Conservation (phyloP, 2,329 filamentous ascomycete genomes). For the Bipolaris oryzae region DNA sequence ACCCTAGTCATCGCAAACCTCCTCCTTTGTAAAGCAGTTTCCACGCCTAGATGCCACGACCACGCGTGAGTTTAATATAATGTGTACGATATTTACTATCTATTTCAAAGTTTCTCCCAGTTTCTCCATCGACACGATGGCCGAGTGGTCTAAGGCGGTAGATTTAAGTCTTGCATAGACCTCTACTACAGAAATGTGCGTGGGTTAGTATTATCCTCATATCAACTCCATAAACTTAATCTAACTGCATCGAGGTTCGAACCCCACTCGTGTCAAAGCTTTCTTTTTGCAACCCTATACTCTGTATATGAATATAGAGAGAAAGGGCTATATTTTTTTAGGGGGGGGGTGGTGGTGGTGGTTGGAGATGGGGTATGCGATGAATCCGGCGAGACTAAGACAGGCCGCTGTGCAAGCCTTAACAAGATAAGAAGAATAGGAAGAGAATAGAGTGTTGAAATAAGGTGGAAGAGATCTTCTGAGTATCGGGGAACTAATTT, state of each 20-base stretch:
- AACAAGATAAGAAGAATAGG: no score
- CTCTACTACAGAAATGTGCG: constrained; percentile 44
- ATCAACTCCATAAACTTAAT: no score
- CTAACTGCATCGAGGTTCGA: constrained; percentile 19
- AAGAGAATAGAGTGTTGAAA: no score
- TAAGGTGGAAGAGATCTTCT: no score
- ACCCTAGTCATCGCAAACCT: no score
- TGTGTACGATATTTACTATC: no score
- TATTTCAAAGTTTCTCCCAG: neutral
- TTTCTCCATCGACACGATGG: constrained; percentile 34
- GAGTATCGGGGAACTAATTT: no score
- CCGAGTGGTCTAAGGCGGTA: constrained; percentile 45
- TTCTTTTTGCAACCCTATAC: constrained; percentile 8
- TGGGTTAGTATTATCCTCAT: constrained; percentile 11
- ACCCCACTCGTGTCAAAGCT: constrained; percentile 1
- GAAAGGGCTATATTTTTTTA: neutral
- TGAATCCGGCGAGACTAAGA: no score
- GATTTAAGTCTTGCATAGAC: constrained; percentile 36
- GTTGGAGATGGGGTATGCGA: neutral
- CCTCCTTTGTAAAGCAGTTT: no score
- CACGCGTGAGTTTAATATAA: no score
- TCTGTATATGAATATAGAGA: neutral
- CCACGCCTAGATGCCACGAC: no score
- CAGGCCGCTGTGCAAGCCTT: no score
- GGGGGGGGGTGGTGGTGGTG: neutral